These are phyloP conservation scores for Phialemonium atrogriseum DNA, from an alignment of 2,329 filamentous ascomycete species.

Conservation along the genomic window DNA sequence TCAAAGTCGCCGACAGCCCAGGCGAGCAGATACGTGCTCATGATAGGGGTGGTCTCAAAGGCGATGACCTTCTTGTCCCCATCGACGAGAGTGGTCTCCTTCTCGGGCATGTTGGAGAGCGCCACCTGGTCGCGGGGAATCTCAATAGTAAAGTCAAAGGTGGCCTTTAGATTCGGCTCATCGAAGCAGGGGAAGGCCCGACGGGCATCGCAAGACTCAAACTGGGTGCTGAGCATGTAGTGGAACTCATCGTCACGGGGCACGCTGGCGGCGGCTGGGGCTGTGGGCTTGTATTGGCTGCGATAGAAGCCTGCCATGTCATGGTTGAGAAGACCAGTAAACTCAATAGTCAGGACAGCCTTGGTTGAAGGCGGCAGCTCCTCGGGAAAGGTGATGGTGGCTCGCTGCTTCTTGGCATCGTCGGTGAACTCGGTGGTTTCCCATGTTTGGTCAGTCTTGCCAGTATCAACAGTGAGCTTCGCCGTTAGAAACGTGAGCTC, in stretches of 20 bases:
- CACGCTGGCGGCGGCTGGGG: conserved; percentile 64
- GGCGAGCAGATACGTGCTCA: conserved; percentile 86
- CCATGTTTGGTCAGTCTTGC: conserved; percentile 46
- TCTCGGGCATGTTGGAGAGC: conserved; percentile 92
- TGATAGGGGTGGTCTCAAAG: conserved; percentile 78
- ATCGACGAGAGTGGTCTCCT: conserved; percentile 49
- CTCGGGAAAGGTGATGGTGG: conserved; percentile 64
- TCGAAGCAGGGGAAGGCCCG: conserved; percentile 97
- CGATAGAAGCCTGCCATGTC: conserved; percentile 98
- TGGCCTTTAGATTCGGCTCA: conserved; percentile 93
- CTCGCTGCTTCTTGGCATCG: conserved; percentile 76
- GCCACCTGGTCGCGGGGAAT: conserved; percentile 82
- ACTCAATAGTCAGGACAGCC: conserved; percentile 51
- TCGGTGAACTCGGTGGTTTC: conserved; percentile 65
- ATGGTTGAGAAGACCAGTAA: conserved; percentile 75
- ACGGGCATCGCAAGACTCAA: conserved; percentile 92
- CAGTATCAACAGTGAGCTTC: conserved; percentile 51
- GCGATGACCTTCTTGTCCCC: conserved; percentile 65
- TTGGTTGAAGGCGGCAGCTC: conserved; percentile 61
- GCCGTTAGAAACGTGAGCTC: conserved; percentile 67
- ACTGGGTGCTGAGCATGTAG: conserved; percentile 90
- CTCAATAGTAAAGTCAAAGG: conserved; percentile 90
- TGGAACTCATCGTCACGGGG: conserved; percentile 61
- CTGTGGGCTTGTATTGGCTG: conserved; percentile 70
- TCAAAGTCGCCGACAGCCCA: conserved; percentile 98